phyloP scores from a whole-genome alignment of 2,329 filamentous ascomycete genomes.

The Diplodia seriata region DNA sequence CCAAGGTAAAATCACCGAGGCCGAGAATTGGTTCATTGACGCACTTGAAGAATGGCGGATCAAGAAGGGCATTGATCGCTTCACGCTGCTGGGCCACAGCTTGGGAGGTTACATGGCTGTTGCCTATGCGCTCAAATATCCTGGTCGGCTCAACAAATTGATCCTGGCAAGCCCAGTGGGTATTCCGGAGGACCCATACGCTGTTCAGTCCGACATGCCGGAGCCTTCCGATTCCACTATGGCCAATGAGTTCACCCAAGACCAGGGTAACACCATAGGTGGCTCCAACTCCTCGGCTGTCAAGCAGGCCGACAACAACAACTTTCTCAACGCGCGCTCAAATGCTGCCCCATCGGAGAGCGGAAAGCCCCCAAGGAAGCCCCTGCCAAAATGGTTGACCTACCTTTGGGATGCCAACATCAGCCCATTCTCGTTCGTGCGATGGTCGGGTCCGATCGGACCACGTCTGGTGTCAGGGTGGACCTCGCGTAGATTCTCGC shows the following conservation, averaged over 20 bases:
- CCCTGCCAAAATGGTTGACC: slow-evolving; percentile 80
- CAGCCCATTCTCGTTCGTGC: slow-evolving; percentile 89
- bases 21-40: slow-evolving; percentile 95
- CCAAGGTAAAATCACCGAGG: slow-evolving; percentile 81
- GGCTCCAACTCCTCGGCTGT: slow-evolving; percentile 66
- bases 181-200: slow-evolving; percentile 92
- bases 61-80: slow-evolving; percentile 85
- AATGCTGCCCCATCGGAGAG: slow-evolving; percentile 48
- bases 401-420: slow-evolving; percentile 98
- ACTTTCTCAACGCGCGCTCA: slow-evolving; percentile 56
- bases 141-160: slow-evolving; percentile 91
- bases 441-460: slow-evolving; percentile 86
- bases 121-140: slow-evolving; percentile 95
- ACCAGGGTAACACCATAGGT: slow-evolving; percentile 62
- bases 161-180: slow-evolving; percentile 94
- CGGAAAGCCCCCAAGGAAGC: slow-evolving; percentile 35
- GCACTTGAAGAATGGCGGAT: slow-evolving; percentile 95
- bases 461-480: slow-evolving; percentile 92
- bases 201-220: slow-evolving; percentile 79
- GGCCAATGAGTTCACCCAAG: slow-evolving; percentile 79
- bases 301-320: slow-evolving; percentile 56
- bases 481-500: slow-evolving; percentile 91
- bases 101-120: slow-evolving; percentile 94
- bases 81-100: slow-evolving; percentile 92
- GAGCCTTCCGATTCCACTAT: slow-evolving; percentile 75